These are phyloP conservation scores for Penicillium daleae DNA, from an alignment of 495 filamentous ascomycete species.

Conservation along the genomic window DNA sequence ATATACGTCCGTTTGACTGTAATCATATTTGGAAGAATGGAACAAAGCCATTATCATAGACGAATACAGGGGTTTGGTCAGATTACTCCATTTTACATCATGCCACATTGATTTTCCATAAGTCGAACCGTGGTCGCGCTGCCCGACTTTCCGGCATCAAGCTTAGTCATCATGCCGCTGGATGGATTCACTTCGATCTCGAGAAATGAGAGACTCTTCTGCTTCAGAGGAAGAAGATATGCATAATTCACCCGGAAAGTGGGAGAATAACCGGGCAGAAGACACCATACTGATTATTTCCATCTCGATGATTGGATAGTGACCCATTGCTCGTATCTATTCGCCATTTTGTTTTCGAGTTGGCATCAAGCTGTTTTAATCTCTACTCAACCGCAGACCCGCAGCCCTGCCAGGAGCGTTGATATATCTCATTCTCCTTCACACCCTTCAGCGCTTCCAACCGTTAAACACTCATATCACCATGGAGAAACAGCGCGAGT, in stretches of 20 bases:
- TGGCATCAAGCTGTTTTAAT: neutral
- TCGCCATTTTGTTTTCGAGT: neutral
- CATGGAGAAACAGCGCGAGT: conserved; percentile 29
- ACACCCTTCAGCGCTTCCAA: neutral
- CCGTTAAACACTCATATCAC: neutral
- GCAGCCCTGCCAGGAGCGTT: neutral
- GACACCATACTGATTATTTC: neutral
- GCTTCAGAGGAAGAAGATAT: neutral
- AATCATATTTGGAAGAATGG: too few relatives aligned
- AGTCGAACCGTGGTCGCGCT: neutral
- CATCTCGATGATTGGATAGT: neutral
- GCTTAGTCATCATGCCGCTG: neutral
- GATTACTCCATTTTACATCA: neutral
- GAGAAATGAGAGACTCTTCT: neutral
- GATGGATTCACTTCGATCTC: neutral
- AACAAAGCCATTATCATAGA: too few relatives aligned
- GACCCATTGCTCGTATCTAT: too few relatives aligned
- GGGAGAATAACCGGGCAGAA: neutral
- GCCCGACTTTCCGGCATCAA: neutral
- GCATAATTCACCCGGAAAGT: neutral
- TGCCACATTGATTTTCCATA: neutral
- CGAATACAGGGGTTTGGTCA: too few relatives aligned
- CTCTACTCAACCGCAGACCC: neutral
- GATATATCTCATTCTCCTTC: neutral
- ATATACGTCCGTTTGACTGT: too few relatives aligned